These are phyloP conservation scores for Pyrus communis DNA, from an alignment of 306 rosid species.

Conservation along the genomic window DNA sequence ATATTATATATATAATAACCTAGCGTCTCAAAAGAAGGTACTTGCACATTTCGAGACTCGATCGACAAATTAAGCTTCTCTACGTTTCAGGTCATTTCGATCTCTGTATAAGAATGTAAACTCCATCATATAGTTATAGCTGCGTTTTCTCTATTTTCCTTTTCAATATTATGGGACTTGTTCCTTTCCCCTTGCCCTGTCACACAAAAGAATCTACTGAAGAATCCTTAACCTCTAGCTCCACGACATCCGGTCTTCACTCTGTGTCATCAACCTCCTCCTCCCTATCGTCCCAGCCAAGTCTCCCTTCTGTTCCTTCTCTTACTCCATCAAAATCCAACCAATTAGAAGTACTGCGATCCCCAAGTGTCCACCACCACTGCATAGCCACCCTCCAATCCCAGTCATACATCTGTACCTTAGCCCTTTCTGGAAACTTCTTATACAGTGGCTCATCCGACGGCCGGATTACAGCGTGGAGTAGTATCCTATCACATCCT, in stretches of 20 bases:
- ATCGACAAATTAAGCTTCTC: neutral
- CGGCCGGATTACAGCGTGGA: slow-evolving; percentile 27
- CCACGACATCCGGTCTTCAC: slow-evolving; percentile 8
- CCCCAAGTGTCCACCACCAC: slow-evolving; percentile 16
- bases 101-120: neutral
- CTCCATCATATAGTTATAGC: neutral
- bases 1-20: neutral
- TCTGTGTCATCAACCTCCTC: slow-evolving; percentile 43
- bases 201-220: neutral
- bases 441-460: slow-evolving; percentile 42
- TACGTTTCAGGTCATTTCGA: neutral
- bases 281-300: slow-evolving; percentile 57
- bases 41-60: neutral
- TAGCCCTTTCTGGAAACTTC: slow-evolving; percentile 34
- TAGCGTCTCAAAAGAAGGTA: neutral
- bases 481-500: slow-evolving; percentile 3
- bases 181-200: neutral
- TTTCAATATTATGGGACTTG: neutral
- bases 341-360: neutral
- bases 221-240: neutral
- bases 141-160: neutral
- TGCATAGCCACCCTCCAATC: slow-evolving; percentile 32
- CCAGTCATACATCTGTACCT: slow-evolving; percentile 42
- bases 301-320: slow-evolving; percentile 67
- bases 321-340: slow-evolving; percentile 20